Evolutionary conservation across 1,284 basidiomycete genomes (phyloP), one percentile per base, ranked within the genome.

Genomic region (Retiboletus fuscus): DNA sequence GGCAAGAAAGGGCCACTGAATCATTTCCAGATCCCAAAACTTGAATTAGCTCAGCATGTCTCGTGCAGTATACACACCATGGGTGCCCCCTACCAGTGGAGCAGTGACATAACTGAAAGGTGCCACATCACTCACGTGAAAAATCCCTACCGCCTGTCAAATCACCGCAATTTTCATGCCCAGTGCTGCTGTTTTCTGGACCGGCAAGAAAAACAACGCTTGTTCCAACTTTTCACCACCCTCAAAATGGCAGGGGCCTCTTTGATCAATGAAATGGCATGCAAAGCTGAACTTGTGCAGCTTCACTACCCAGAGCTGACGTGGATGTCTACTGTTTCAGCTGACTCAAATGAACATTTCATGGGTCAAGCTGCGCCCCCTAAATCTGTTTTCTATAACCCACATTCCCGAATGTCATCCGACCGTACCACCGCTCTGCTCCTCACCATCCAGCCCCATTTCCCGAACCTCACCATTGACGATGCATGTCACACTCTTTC

Each of bases 21-120:
- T 3, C 64, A 76, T 10, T 76, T 76, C 28, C 43, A 51, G 0
- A 76, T 76, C 10, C 71, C 63, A 0, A 75, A 76, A 10, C 67
- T 76, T 0, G 51, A 76, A 30, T 22, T 69, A 0, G 24, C 49
- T 12, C 75, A 61, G 1, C 67, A 74, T 53, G 61, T 74, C 18
- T 7, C 2, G n/a, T 3, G 7, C 0, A 73, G 74, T 20, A 58
- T 15, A 4, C 3, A 24, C 2, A 12, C 2, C 2, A 64, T 69
- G 63, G 71, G 66, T 26, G 66, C 66, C 2, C 49, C 66, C 18
- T 72, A 69, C 28, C 70, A 73, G 22, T 73, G 72, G 70, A 73
- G 28, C 10, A 73, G 67, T 6, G 30, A 73, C 15, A 69, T 73
- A 8, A 72, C 71, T 1, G 43, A 73, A 34, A 12, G 20, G 0